These are phyloP conservation scores for Stachybotrys echinatus DNA, from an alignment of 2,329 filamentous ascomycete species.

Conservation along the genomic window DNA sequence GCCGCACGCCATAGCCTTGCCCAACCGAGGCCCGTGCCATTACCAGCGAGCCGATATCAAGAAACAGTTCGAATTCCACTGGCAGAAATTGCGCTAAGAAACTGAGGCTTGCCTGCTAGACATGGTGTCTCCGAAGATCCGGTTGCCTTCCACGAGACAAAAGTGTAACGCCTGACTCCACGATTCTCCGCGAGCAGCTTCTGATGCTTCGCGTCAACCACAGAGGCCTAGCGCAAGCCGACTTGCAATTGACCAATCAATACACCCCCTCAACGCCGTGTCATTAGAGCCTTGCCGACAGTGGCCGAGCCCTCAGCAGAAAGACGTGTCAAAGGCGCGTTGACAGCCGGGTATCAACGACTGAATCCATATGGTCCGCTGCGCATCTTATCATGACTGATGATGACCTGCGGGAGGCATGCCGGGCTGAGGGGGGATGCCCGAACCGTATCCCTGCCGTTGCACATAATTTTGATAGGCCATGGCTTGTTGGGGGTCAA, in stretches of 20 bases:
- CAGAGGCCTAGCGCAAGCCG: neutral
- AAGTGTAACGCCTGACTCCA: neutral
- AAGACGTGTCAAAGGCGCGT: slow-evolving; percentile 40
- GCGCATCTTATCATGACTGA: slow-evolving; percentile 53
- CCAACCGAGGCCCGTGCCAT: neutral
- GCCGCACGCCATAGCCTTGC: neutral
- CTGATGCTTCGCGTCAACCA: neutral
- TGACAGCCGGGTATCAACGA: slow-evolving; percentile 56
- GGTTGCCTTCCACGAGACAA: neutral
- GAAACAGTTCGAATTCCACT: neutral
- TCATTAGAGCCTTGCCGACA: neutral
- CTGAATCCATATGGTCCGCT: slow-evolving; percentile 14
- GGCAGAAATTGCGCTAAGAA: neutral
- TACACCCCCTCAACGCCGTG: neutral
- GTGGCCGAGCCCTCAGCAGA: slow-evolving; percentile 5
- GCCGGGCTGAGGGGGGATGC: slow-evolving; percentile 70
- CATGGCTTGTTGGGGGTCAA: slow-evolving; percentile 72
- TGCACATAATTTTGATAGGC: slow-evolving; percentile 82
- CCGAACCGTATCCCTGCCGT: slow-evolving; percentile 67
- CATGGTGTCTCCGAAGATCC: neutral
- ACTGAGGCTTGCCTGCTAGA: neutral
- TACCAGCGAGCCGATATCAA: neutral
- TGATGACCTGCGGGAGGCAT: slow-evolving; percentile 82
- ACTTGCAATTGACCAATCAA: slow-evolving; percentile 2
- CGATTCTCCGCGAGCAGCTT: neutral